phyloP scores from a whole-genome alignment of 306 rosid genomes.

The Vicia sativa region DNA sequence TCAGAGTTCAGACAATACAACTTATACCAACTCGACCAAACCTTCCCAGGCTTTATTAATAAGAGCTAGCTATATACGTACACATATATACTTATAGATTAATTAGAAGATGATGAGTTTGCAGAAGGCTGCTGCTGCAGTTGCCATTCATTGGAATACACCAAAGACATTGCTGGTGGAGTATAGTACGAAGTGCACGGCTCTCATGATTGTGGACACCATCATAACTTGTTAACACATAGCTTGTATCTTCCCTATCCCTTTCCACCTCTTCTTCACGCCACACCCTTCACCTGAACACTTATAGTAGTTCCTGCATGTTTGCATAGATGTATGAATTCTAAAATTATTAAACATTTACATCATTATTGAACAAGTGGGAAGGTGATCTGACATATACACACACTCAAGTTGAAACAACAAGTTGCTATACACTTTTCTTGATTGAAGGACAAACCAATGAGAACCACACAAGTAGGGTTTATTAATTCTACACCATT shows the following conservation, averaged over 20 bases:
- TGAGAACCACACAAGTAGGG: neutral
- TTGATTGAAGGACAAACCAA: constrained; percentile 13
- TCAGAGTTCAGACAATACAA: too few relatives aligned
- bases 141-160: constrained; percentile 27
- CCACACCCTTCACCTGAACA: constrained; percentile 68
- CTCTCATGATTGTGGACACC: constrained; percentile 76
- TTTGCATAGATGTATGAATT: too few relatives aligned
- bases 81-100: neutral
- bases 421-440: neutral
- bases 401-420: neutral
- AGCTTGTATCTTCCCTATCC: constrained; percentile 64
- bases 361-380: neutral
- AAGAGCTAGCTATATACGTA: neutral
- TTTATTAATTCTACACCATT: neutral
- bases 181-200: constrained; percentile 45
- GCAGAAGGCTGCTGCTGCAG: constrained; percentile 30
- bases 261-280: constrained; percentile 90
- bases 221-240: constrained; percentile 74
- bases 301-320: constrained; percentile 78
- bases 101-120: constrained; percentile 31
- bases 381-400: neutral
- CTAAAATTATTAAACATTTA: too few relatives aligned
- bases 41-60: neutral
- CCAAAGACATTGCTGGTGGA: constrained; percentile 41
- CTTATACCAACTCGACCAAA: neutral